Conservation (phyloP, 2,329 filamentous ascomycete genomes). For the Teratosphaeria gauchensis region DNA sequence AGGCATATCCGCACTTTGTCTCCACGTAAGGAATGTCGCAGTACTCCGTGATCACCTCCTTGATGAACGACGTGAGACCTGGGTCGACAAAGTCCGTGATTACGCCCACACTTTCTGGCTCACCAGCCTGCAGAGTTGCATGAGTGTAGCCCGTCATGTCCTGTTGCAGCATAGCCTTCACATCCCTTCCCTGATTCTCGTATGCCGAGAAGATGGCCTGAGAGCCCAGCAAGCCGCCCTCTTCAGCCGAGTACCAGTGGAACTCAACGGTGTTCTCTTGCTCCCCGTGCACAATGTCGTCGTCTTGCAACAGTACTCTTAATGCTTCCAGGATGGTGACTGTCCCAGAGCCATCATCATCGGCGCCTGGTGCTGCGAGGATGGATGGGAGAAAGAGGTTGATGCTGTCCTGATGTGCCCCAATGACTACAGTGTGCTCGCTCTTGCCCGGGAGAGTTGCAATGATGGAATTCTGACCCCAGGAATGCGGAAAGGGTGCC, state of each 20-base stretch:
- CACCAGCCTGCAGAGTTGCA: constrained; percentile 70
- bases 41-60: constrained; percentile 76
- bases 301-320: constrained; percentile 60
- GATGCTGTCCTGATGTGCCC: constrained; percentile 79
- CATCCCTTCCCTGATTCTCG: constrained; percentile 58
- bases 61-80: constrained; percentile 79
- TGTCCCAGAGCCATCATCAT: constrained; percentile 71
- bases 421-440: constrained; percentile 77
- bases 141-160: constrained; percentile 93
- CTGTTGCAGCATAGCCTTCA: constrained; percentile 97
- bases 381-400: constrained; percentile 82
- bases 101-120: constrained; percentile 78
- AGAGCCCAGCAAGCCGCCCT: constrained; percentile 76
- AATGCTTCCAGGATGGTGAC: constrained; percentile 92
- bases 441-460: constrained; percentile 80
- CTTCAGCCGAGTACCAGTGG: constrained; percentile 90
- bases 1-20: constrained; percentile 83
- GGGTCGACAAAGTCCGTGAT: constrained; percentile 86
- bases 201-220: constrained; percentile 84
- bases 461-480: constrained; percentile 86
- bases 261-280: constrained; percentile 86
- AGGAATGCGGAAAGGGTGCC: constrained; percentile 67
- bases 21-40: constrained; percentile 79
- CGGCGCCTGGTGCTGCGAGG: constrained; percentile 80
- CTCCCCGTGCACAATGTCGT: constrained; percentile 59